Base-by-base conservation (phyloP, 129 eudicot species). In the Sambucus nigra region DNA sequence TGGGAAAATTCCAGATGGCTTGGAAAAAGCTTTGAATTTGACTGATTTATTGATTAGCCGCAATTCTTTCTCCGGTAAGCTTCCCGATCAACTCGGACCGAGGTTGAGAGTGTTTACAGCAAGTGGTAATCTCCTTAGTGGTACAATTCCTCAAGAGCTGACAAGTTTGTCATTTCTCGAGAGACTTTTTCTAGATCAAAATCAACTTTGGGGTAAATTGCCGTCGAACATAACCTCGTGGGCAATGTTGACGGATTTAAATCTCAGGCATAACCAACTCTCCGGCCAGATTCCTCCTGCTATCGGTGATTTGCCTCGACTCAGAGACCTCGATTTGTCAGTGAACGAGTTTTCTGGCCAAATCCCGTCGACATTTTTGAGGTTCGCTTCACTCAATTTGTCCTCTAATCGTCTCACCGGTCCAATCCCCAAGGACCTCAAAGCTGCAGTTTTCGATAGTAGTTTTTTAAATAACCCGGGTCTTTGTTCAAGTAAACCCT, bases 41-140 rank as follows among this genome's bases (percentile, higher is more conserved):
- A 61, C 70, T 2, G 4, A 4, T 0, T 17, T 84, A 67, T 60
- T 48, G 35, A 28, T 85, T 2, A 69, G 77, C 19, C 50, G 38
- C 42, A 89, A 89, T 60, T 69, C 23, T 10, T 85, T 89, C 49
- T 27, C 70, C 0, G 98, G 95, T 1, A 71, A 66, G 70, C 68
- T 91, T 38, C 95, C 98, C 1, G 65, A 25, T 22, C 61, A 63
- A 61, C 11, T 89, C 40, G 69, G 76, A 10, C 12, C 73, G 35
- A 71, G 35, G 26, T 16, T 89, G 47, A 39, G 17, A 61, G 75
- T 48, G 48, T 76, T 89, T 10, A 52, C 44, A 27, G 82, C 75
- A 23, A 62, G 75, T 5, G 67, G 72, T 51, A 77, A 77, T 51
- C 27, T 15, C 7, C 33, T 77, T 0, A 33, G 19, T 4, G 83